Base-by-base conservation (phyloP, 169 alveolate genomes). In the Cryptosporidium felis region DNA sequence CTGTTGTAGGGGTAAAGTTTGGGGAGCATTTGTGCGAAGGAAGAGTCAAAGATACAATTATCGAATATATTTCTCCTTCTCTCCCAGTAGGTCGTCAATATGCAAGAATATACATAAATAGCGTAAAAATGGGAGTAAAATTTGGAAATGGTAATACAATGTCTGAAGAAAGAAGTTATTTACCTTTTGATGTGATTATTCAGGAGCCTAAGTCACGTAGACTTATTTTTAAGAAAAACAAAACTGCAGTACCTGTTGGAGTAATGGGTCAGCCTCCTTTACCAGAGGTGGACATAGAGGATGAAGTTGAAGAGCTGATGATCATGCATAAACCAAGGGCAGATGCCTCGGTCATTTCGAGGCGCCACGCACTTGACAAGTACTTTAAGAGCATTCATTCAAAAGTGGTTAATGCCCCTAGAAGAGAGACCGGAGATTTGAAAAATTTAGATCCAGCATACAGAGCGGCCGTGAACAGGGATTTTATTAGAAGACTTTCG, bases 281-380 rank as follows among this genome's bases (percentile, higher is more conserved):
- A 21, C 85, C 85, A 74, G 85, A 74, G 26, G 67, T 74, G 8
- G 85, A 74, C 40, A 51, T 74, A 53, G 85, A 74, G 28, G 66
- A 74, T 18, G 85, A 74, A 41, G 58, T 74, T 32, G 85, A 74
- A 10, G 85, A 74, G 12, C 41, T 74, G 3, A 3, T 74, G 23
- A 49, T 49, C n/a, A 49, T 56, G 38, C 85, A 74, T 36, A 74
- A 74, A 23, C 85, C 85, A 1, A 74, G 85, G 41, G 45, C 44
- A 51, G 40, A 36, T 8, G 47, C 66, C 5, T 74, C 85, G 28
- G 28, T 47, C 8, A 74, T 74, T 21, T 49, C 85, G 10, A 74
- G 67, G 40, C 30, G 30, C 58, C 56, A 56, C n/a, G 67, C 67
- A 5, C 41, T 74, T 28, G 67, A 56, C 26, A 74, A 58, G 23